Conservation (phyloP, 1,139 yeast species). For the Suhomyces atakaporum region DNA sequence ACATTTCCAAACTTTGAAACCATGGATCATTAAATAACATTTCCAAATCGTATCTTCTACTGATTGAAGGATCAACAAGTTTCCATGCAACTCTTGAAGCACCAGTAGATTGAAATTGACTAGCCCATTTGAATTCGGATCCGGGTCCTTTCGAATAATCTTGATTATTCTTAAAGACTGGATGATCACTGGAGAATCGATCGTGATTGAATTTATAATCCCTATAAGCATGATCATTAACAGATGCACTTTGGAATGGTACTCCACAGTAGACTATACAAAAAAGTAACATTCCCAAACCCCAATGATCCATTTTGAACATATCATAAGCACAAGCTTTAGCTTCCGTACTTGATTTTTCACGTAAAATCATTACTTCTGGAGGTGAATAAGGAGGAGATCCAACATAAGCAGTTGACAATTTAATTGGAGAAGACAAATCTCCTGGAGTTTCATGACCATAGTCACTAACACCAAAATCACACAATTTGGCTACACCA, state of each 20-base stretch:
- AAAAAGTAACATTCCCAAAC: slow-evolving; percentile 66
- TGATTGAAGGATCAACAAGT: slow-evolving; percentile 63
- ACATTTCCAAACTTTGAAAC: slow-evolving; percentile 62
- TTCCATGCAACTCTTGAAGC: slow-evolving; percentile 77
- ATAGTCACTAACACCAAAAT: slow-evolving; percentile 72
- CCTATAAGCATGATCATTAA: slow-evolving; percentile 55
- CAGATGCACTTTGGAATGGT: slow-evolving; percentile 59
- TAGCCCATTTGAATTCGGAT: slow-evolving; percentile 64
- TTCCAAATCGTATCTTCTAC: slow-evolving; percentile 54
- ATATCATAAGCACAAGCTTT: slow-evolving; percentile 61
- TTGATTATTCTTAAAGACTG: slow-evolving; percentile 53
- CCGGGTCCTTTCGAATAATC: slow-evolving; percentile 61
- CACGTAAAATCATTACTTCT: slow-evolving; percentile 61
- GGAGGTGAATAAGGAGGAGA: slow-evolving; percentile 84
- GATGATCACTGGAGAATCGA: slow-evolving; percentile 51
- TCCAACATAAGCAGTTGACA: slow-evolving; percentile 58
- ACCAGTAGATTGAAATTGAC: slow-evolving; percentile 57
- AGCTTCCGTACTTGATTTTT: slow-evolving; percentile 35
- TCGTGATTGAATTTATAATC: slow-evolving; percentile 58
- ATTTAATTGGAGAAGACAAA: slow-evolving; percentile 47
- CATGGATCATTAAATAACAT: slow-evolving; percentile 63
- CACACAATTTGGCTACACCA: slow-evolving; percentile 71
- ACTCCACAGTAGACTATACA: slow-evolving; percentile 59
- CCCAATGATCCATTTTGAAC: slow-evolving; percentile 71
- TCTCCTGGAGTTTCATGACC: slow-evolving; percentile 62